Evolutionary conservation across 2,329 filamentous ascomycete species (phyloP), one percentile per base, ranked within the genome.

Genomic region (Lasiodiplodia citricola): DNA sequence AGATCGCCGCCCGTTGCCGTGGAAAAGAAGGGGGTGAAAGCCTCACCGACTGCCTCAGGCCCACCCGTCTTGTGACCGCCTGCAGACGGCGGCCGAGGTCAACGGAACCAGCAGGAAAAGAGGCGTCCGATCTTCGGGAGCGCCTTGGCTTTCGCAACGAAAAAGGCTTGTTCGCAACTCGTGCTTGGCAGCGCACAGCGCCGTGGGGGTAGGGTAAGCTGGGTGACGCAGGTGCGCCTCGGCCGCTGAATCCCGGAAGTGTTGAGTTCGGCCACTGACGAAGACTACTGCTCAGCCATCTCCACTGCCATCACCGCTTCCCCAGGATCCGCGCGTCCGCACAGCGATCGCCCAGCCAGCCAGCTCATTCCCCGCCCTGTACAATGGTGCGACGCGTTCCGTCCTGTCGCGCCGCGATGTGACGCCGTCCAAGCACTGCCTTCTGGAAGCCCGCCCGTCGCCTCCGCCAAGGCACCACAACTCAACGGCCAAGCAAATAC

Each of bases 161-260:
- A n/a, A 64, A 37, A 64, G 60, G 60, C 60, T 64, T 64, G 25
- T 64, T 51, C 44, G n/a, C 44, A 47, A 25, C 13, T 21, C 28
- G 44, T 21, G 14, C 60, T 64, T 64, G 60, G 60, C 38, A 58
- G 47, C 41, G 23, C 21, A 4, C 21, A n/a, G 18, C 6, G 23
- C 60, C 60, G 60, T 64, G 44, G 60, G 44, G 44, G 31, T 14
- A 11, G 10, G 3, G 5, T 8, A 47, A 18, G 41, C 31, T 6
- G 41, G 41, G 41, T 44, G 41, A 44, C 41, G 41, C 41, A 44
- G 41, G 41, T 44, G 35, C 10, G 25, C 28, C 13, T 21, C 57
- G 16, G 38, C 13, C 23, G 57, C 47, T 62, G 58, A 37, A 62
- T 62, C 41, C 41, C 41, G 56, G 35, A 21, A 13, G 23, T 35